Evolutionary conservation across 2,329 filamentous ascomycete genomes (phyloP).

Genomic region (Juglanconis sp.): DNA sequence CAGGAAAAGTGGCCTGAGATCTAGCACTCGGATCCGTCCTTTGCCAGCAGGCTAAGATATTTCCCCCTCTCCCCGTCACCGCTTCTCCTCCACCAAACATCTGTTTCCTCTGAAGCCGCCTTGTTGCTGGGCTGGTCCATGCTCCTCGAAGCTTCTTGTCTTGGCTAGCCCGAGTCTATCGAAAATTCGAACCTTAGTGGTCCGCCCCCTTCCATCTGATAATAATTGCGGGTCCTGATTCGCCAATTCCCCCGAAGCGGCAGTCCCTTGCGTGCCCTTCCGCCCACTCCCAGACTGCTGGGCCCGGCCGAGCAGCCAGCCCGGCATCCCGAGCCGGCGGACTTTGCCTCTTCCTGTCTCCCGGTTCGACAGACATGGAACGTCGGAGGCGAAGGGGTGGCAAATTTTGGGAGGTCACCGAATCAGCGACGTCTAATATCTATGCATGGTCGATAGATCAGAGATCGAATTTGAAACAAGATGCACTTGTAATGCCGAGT

Average conservation of each 20-base stretch:
- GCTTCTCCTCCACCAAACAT: neutral
- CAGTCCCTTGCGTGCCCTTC: too few relatives aligned
- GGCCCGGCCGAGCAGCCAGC: neutral
- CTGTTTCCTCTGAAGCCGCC: too few relatives aligned
- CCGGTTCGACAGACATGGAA: neutral
- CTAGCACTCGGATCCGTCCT: slow-evolving; percentile 6
- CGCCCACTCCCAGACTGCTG: neutral
- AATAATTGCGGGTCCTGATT: neutral
- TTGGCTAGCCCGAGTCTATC: too few relatives aligned
- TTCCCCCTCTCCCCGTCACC: neutral
- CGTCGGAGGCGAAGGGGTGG: neutral
- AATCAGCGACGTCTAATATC: too few relatives aligned
- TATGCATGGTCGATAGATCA: too few relatives aligned
- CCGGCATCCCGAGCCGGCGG: too few relatives aligned
- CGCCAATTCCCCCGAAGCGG: neutral
- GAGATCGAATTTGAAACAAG: too few relatives aligned
- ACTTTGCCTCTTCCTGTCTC: neutral
- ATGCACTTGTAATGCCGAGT: too few relatives aligned
- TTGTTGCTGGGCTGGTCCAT: neutral
- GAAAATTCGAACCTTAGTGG: neutral
- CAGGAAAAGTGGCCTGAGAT: neutral
- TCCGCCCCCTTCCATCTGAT: neutral
- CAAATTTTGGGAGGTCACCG: too few relatives aligned
- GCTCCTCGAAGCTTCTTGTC: too few relatives aligned
- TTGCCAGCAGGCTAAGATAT: neutral